These are phyloP conservation scores for Mycogone perniciosa DNA, from an alignment of 2,329 filamentous ascomycete genomes.

Conservation along the genomic window DNA sequence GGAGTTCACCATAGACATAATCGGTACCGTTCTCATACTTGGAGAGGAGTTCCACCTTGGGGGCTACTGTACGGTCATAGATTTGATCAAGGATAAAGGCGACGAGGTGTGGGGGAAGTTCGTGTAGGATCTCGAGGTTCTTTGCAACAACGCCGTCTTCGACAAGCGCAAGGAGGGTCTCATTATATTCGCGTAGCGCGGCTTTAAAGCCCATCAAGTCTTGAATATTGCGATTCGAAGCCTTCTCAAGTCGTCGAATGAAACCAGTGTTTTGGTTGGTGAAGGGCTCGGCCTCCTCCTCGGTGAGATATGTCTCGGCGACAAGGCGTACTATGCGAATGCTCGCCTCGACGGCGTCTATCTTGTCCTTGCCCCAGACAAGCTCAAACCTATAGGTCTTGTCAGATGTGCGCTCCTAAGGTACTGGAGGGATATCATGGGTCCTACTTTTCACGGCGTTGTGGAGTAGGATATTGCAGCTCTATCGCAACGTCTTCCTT, in stretches of 20 bases:
- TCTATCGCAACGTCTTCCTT: constrained; percentile 54
- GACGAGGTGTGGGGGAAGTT: constrained; percentile 65
- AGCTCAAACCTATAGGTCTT: constrained; percentile 45
- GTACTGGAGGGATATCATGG: not conserved
- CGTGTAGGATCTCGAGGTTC: constrained; percentile 62
- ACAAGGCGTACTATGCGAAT: constrained; percentile 63
- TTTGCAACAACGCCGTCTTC: constrained; percentile 64
- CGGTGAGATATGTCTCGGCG: constrained; percentile 70
- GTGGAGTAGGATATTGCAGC: constrained; percentile 77
- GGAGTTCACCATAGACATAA: constrained; percentile 90
- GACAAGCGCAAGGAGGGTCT: constrained; percentile 57
- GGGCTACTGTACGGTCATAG: constrained; percentile 88
- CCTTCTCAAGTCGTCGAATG: constrained; percentile 69
- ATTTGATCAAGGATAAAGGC: constrained; percentile 80
- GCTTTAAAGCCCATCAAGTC: constrained; percentile 62
- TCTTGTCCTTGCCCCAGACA: constrained; percentile 70
- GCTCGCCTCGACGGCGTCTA: constrained; percentile 70
- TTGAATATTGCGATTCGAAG: constrained; percentile 60
- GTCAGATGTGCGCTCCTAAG: not conserved
- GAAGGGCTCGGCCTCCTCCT: constrained; percentile 60
- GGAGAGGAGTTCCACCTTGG: constrained; percentile 73
- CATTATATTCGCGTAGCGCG: constrained; percentile 73
- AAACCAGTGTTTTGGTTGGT: constrained; percentile 68
- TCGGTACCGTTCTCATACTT: constrained; percentile 87
- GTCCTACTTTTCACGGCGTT: constrained; percentile 58